Conservation (phyloP, 768 basidiomycete genomes). For the Tephrocybe sp. region DNA sequence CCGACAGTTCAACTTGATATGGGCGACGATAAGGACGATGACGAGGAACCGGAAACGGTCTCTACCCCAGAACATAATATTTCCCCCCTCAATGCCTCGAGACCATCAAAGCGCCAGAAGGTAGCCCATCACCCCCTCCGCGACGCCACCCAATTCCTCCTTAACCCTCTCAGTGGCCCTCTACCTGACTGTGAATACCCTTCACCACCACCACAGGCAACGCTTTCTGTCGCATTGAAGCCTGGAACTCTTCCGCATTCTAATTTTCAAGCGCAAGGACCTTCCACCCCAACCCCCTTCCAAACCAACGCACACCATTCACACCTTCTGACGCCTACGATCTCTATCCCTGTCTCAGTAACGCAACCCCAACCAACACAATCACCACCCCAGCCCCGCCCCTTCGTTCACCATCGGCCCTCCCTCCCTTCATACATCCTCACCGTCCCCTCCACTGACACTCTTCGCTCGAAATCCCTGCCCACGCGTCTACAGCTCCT, state of each 20-base stretch:
- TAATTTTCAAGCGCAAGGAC: too few relatives aligned
- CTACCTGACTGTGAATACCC: constrained; percentile 17
- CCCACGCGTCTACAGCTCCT: constrained; percentile 74
- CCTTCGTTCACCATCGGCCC: not conserved
- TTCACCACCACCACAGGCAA: constrained; percentile 3
- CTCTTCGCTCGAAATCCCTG: constrained; percentile 23
- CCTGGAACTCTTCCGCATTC: too few relatives aligned
- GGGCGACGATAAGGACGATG: constrained; percentile 26
- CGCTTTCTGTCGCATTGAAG: not conserved
- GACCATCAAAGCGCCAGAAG: constrained; percentile 18
- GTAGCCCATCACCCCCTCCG: constrained; percentile 28
- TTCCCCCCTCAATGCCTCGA: not conserved
- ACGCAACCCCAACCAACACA: not conserved
- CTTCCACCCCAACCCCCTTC: not conserved
- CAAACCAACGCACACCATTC: constrained; percentile 3
- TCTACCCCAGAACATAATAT: not conserved
- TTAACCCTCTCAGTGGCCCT: constrained; percentile 51
- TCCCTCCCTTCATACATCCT: constrained; percentile 47
- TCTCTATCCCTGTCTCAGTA: not conserved
- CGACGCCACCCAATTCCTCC: constrained; percentile 54
- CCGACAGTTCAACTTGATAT: constrained; percentile 40
- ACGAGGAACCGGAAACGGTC: constrained; percentile 5
- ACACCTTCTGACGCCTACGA: not conserved
- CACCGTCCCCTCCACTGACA: constrained; percentile 34
- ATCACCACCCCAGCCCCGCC: not conserved